phyloP scores from a whole-genome alignment of 1,139 yeast genomes.

The Pichia sp. region DNA sequence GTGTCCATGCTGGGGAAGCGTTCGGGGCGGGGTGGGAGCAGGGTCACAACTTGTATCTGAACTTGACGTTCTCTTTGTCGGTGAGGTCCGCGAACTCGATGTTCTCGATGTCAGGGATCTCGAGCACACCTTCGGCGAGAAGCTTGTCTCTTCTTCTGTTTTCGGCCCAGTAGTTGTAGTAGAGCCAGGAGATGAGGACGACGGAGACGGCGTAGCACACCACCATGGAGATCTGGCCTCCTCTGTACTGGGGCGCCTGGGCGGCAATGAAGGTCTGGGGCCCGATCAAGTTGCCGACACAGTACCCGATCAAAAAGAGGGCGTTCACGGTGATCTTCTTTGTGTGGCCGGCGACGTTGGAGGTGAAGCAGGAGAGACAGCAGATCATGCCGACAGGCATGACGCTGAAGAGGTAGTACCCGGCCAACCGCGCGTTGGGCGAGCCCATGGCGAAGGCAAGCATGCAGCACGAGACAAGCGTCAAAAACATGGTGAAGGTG shows the following conservation, averaged over 20 bases:
- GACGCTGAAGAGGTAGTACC: constrained; percentile 36
- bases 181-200: constrained; percentile 21
- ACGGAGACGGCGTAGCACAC: constrained; percentile 27
- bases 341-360: constrained; percentile 57
- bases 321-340: constrained; percentile 50
- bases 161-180: constrained; percentile 25
- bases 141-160: constrained; percentile 31
- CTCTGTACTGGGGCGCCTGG: constrained; percentile 43
- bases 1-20: not conserved
- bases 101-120: constrained; percentile 30
- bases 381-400: constrained; percentile 41
- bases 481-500: constrained; percentile 36
- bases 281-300: constrained; percentile 63
- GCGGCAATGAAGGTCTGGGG: constrained; percentile 44
- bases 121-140: constrained; percentile 26
- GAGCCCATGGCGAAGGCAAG: constrained; percentile 41
- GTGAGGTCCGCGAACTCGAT: constrained; percentile 51
- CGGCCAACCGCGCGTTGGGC: constrained; percentile 40
- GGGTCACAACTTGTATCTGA: constrained; percentile 36
- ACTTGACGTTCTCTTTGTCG: constrained; percentile 44
- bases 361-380: constrained; percentile 39
- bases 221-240: constrained; percentile 39
- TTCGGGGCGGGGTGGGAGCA: not conserved
- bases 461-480: constrained; percentile 42
- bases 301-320: constrained; percentile 49